Base-by-base conservation (phyloP, 2,329 filamentous ascomycete species). In the Pseudogymnoascus sp. region DNA sequence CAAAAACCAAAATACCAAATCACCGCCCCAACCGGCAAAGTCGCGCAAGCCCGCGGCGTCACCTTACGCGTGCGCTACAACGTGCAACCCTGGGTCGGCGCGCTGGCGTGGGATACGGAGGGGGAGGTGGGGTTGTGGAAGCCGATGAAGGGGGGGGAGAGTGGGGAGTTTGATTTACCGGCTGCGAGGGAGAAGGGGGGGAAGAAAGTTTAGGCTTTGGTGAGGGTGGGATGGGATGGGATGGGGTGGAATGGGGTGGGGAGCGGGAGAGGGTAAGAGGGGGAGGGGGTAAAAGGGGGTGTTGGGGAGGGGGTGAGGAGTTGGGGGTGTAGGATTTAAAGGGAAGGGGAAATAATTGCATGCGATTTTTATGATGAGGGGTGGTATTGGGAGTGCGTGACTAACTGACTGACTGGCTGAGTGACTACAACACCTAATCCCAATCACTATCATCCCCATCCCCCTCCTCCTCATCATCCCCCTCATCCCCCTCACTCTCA, bases 1-100 rank as follows among this genome's bases (percentile, higher is more conserved):
- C 91, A 96, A 75, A 89, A 88, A 73, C 90, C 93, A 2, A 99
- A 99, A 77, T 99, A 99, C 80, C 92, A 96, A 74, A 95, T 99
- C 77, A 96, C 93, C 4, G 92, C 97, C 75, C 90, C 93, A 10
- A 84, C 83, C 10, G 90, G 93, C 66, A 87, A 86, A 75, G 82
- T 97, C 68, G 89, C 90, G 54, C 83, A 88, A 71, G 81, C 86
- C 60, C 79, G 83, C 61, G 86, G 95, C 73, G 91, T 93, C 64
- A 87, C 85, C 31, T 79, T 99, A 67, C 86, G 87, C 71, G 79
- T 97, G 62, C 88, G 95, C 73, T 99, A 96, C 86, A 97, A 97
- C 77, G 89, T 97, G 65, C 95, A 99, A 80, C 95, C 95, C 34
- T 97, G 93, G 91, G 91, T 99, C 10, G 95, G 95, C 12, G 77